Conservation (phyloP, 2,329 filamentous ascomycete species). For the Talaromyces sp. region DNA sequence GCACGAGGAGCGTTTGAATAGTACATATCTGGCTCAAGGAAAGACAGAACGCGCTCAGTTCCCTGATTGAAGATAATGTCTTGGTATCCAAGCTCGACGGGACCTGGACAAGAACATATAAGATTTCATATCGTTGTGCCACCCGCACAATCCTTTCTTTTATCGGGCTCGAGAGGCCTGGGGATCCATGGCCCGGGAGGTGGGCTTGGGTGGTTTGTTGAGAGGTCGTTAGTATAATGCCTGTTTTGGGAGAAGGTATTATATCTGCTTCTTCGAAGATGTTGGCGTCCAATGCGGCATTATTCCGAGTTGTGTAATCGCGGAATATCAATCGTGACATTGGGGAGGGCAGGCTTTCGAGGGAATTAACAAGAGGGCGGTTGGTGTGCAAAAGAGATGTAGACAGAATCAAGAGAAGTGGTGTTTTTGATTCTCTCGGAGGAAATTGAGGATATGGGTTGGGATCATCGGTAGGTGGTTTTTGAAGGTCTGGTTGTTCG, state of each 20-base stretch:
- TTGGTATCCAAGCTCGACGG: not conserved
- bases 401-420: slow-evolving; percentile 7
- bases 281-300: not conserved
- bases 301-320: slow-evolving; percentile 16
- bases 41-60: slow-evolving; percentile 2
- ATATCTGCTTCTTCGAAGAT: slow-evolving; percentile 53
- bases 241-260: slow-evolving; percentile 62
- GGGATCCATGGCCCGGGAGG: slow-evolving; percentile 52
- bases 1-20: slow-evolving; percentile 5
- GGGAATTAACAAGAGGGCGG: slow-evolving; percentile 14
- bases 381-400: slow-evolving; percentile 22
- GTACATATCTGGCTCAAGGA: not conserved
- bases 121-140: slow-evolving; percentile 23
- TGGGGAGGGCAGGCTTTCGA: slow-evolving; percentile 15
- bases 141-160: slow-evolving; percentile 52
- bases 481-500: not conserved
- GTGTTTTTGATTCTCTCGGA: not conserved
- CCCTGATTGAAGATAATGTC: slow-evolving; percentile 2
- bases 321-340: slow-evolving; percentile 19
- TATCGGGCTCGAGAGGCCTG: slow-evolving; percentile 39
- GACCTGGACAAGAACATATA: slow-evolving; percentile 8
- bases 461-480: not conserved
- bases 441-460: not conserved
- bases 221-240: slow-evolving; percentile 65
- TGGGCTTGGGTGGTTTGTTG: slow-evolving; percentile 68